Percentiles rank a stretch among this genome's conserved stretches.
These are phyloP conservation scores for Erodium moschatum DNA, from an alignment of 441 rosid genomes.

Conservation along the genomic window DNA sequence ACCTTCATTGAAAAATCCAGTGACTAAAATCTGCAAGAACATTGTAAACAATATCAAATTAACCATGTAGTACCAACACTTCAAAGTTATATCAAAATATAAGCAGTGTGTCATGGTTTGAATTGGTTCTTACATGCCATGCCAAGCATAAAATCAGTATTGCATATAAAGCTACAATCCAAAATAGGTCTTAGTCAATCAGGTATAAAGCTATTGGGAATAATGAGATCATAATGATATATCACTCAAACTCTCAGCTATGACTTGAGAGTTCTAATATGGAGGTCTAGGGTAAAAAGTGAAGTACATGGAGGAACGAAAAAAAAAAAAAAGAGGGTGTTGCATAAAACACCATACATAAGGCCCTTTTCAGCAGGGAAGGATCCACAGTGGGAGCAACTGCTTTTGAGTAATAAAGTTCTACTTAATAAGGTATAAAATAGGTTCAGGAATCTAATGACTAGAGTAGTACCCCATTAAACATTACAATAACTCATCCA, in stretches of 20 bases:
- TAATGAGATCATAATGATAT: not conserved
- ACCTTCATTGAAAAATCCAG: slow-evolving; percentile 67
- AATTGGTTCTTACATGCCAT: not conserved
- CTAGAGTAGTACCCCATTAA: not conserved
- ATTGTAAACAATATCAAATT: slow-evolving; percentile 18
- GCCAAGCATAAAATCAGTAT: not conserved
- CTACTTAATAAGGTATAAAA: not conserved
- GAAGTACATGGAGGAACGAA: not conserved
- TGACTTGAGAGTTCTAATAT: not conserved
- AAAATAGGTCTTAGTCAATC: not conserved
- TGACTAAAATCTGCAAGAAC: slow-evolving; percentile 63
- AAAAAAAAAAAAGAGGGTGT: not conserved
- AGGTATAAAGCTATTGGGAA: not conserved
- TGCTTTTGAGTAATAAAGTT: not conserved
- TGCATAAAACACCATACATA: not conserved
- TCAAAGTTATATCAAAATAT: not conserved
- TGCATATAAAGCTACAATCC: not conserved
- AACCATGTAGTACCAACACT: not conserved
- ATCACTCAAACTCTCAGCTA: not conserved
- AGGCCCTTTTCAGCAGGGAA: not conserved
- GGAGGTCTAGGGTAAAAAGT: not conserved
- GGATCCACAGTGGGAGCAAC: not conserved
- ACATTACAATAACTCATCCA: not conserved
- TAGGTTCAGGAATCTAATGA: not conserved
- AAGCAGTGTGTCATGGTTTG: not conserved